Percentiles rank a stretch among this genome's conserved stretches.
These are phyloP conservation scores for Pseudogymnoascus verrucosus DNA, from an alignment of 2,329 filamentous ascomycete genomes.

Conservation along the genomic window DNA sequence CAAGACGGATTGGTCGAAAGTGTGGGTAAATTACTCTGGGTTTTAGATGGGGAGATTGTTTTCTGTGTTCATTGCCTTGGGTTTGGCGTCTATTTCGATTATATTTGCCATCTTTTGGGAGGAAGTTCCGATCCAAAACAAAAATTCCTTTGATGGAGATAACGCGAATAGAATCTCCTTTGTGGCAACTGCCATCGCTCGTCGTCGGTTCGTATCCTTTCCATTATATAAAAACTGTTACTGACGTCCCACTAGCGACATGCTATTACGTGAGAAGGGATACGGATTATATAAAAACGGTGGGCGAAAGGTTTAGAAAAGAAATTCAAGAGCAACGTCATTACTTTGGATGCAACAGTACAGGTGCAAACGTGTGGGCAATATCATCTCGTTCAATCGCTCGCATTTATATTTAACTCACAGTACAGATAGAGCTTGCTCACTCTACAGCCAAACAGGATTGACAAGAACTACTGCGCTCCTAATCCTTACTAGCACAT, in stretches of 20 bases:
- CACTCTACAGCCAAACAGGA: too few relatives aligned
- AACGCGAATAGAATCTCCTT: neutral
- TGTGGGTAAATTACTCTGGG: neutral
- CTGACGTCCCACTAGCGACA: neutral
- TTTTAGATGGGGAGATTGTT: neutral
- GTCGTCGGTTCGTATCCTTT: neutral
- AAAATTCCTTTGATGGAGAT: neutral
- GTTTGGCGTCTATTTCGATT: neutral
- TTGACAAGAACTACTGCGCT: too few relatives aligned
- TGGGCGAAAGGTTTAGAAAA: too few relatives aligned
- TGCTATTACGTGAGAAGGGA: neutral
- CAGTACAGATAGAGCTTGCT: too few relatives aligned
- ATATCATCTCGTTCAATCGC: too few relatives aligned
- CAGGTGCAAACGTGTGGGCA: too few relatives aligned
- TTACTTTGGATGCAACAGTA: too few relatives aligned
- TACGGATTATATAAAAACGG: too few relatives aligned
- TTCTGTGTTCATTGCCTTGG: neutral
- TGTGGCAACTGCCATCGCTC: neutral
- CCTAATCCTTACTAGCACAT: too few relatives aligned
- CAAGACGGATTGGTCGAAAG: neutral
- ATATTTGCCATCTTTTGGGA: neutral
- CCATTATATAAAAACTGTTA: neutral
- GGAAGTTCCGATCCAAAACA: neutral
- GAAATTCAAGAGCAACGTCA: too few relatives aligned
- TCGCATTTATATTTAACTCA: too few relatives aligned